A percentile compares a stretch with the other conserved stretches of the same genome.
These are phyloP conservation scores for Cryptococcus sp. DNA, from an alignment of 1,284 basidiomycete species.

Conservation along the genomic window DNA sequence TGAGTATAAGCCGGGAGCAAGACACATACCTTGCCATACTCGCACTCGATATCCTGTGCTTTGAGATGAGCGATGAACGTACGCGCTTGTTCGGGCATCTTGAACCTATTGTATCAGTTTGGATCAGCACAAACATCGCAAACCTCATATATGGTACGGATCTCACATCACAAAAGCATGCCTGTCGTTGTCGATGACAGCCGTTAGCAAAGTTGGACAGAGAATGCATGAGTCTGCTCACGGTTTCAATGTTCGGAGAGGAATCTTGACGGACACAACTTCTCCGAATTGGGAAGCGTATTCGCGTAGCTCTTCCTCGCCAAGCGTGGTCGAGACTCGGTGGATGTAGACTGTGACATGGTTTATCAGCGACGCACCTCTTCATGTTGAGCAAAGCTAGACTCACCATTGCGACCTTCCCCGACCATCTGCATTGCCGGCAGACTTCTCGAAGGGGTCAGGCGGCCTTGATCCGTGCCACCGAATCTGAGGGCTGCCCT, in stretches of 20 bases:
- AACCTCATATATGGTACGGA: neutral
- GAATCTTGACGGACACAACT: slow-evolving; percentile 33
- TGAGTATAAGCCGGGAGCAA: neutral
- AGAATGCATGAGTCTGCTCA: neutral
- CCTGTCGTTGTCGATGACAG: slow-evolving; percentile 5
- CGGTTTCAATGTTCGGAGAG: slow-evolving; percentile 15
- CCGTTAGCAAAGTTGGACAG: neutral
- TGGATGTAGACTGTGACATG: slow-evolving; percentile 35
- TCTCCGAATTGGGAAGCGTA: slow-evolving; percentile 32
- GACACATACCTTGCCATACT: slow-evolving; percentile 32
- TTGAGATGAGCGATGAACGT: slow-evolving; percentile 29
- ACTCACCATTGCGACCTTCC: slow-evolving; percentile 38
- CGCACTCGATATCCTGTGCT: slow-evolving; percentile 22
- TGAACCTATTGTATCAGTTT: slow-evolving; percentile 26
- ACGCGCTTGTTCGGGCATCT: slow-evolving; percentile 25
- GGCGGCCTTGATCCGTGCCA: neutral
- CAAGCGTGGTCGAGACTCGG: slow-evolving; percentile 18
- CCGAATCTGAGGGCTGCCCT: slow-evolving; percentile 12
- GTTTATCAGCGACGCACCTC: neutral
- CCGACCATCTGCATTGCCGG: slow-evolving; percentile 15
- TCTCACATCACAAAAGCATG: slow-evolving; percentile 40
- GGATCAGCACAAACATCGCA: neutral
- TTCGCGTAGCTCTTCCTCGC: slow-evolving; percentile 23
- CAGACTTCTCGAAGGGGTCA: slow-evolving; percentile 9
- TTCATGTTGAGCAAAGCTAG: neutral